Evolutionary conservation across 441 rosid genomes (phyloP), one percentile per base, ranked within the genome.

Genomic region (Codiaeum variegatum): DNA sequence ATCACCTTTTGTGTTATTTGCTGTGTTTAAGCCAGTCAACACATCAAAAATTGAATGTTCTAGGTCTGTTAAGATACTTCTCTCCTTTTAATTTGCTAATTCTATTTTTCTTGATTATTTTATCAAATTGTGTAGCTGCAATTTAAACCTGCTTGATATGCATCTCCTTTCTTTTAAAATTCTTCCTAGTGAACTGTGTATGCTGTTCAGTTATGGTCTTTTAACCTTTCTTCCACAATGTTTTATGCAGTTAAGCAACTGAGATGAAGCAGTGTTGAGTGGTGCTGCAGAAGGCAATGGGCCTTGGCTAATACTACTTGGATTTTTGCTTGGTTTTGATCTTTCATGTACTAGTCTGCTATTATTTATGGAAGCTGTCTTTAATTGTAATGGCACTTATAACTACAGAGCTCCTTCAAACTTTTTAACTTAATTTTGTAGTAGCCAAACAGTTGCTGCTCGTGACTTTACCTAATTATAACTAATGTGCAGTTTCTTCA

Each of bases 401-500:
- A 36, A 49, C 73, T 60, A 65, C 77, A 67, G n/a, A 70, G 76
- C 76, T 72, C 59, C 21, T 23, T 67, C n/a, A 62, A 66, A n/a
- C 36, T 81, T 62, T 80, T 70, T 70, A 81, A 85, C 87, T 75
- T 76, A 12, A 77, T 74, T 75, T 74, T 71, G 75, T 75, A 78
- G 62, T 83, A 82, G 87, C 79, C 40, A 77, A 71, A 73, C 40
- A 66, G 26, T 80, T 26, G 80, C 80, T 82, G 84, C 82, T 55
- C 44, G 58, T 69, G 75, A 82, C 81, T 77, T 77, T 59, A 74
- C 80, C 89, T 84, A 76, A 82, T 82, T 78, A 71, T 79, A 78
- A 77, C 72, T 32, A 80, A 81, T 84, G 83, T 84, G 85, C 84
- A 85, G 84, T 78, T 82, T 66, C 82, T 66, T 78, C 68, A 59